These are phyloP conservation scores for Penicillium flavigenum DNA, from an alignment of 495 filamentous ascomycete species.

Conservation along the genomic window DNA sequence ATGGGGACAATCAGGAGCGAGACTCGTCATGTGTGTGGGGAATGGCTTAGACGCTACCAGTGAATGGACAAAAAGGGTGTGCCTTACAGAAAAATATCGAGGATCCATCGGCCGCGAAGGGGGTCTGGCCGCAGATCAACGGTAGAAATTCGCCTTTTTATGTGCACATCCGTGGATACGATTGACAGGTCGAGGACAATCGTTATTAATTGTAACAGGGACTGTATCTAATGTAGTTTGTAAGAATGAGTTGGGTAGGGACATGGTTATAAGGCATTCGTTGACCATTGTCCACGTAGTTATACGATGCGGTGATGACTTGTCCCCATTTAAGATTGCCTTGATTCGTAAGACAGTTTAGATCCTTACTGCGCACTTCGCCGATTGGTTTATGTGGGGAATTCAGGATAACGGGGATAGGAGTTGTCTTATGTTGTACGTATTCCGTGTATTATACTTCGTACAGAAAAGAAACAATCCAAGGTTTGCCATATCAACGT, in stretches of 20 bases:
- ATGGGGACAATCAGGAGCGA: neutral
- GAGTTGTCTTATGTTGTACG: slow-evolving; percentile 6
- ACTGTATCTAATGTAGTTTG: neutral
- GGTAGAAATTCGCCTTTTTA: slow-evolving; percentile 3
- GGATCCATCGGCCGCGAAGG: slow-evolving; percentile 10
- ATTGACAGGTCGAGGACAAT: slow-evolving; percentile 7
- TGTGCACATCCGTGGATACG: slow-evolving; percentile 12
- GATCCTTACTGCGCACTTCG: slow-evolving; percentile 9
- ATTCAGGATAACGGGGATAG: slow-evolving; percentile 6
- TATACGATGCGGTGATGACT: slow-evolving; percentile 5
- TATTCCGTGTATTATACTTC: neutral
- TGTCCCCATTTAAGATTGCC: slow-evolving; percentile 12
- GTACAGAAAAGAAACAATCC: neutral
- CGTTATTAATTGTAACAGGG: neutral
- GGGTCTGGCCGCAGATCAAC: slow-evolving; percentile 1
- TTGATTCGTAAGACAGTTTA: slow-evolving; percentile 20
- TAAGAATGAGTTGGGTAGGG: neutral
- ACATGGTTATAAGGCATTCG: neutral
- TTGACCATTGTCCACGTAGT: neutral
- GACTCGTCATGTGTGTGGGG: slow-evolving; percentile 13
- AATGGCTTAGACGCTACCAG: neutral
- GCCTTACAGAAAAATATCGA: slow-evolving; percentile 9
- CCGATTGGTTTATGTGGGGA: slow-evolving; percentile 27
- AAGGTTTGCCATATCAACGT: neutral
- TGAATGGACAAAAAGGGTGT: neutral